Percentiles rank a stretch among this genome's conserved stretches.
Evolutionary conservation across 1,139 yeast species (phyloP).

Genomic region (Geotrichum macrosporum): DNA sequence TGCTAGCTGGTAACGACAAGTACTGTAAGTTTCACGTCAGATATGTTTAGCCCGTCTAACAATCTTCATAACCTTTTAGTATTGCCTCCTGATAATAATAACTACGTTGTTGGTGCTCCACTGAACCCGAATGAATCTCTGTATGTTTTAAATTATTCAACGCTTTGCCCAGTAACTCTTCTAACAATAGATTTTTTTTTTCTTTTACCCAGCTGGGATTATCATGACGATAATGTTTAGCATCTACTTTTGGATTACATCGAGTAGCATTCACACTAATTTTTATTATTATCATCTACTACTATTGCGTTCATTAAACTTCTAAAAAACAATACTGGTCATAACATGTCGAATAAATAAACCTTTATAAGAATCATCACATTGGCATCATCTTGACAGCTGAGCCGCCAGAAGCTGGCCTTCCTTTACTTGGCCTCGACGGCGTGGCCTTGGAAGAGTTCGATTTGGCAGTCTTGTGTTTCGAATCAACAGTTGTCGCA

Average conservation of each 20-base stretch:
- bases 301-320: too few species aligned
- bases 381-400: slow-evolving; percentile 13
- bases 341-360: not conserved
- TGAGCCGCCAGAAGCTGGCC: too few species aligned
- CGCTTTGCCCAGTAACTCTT: not conserved
- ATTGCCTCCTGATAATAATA: slow-evolving; percentile 52
- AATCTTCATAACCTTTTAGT: slow-evolving; percentile 25
- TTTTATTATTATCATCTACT: too few species aligned
- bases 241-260: not conserved
- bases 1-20: slow-evolving; percentile 50
- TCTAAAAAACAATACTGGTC: too few species aligned
- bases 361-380: not conserved
- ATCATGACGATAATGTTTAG: slow-evolving; percentile 49
- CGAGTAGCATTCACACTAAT: too few species aligned
- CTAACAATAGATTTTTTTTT: not conserved
- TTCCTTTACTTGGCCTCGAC: not conserved
- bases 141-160: slow-evolving; percentile 29
- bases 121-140: slow-evolving; percentile 49
- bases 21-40: slow-evolving; percentile 36
- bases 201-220: slow-evolving; percentile 35
- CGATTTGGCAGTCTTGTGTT: too few species aligned
- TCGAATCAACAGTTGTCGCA: too few species aligned
- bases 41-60: not conserved
- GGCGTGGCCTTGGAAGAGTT: too few species aligned
- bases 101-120: slow-evolving; percentile 53